Evolutionary conservation across 345 rosid species (phyloP), one percentile per base, ranked within the genome.

Genomic region (Aquilaria yunnanensis): DNA sequence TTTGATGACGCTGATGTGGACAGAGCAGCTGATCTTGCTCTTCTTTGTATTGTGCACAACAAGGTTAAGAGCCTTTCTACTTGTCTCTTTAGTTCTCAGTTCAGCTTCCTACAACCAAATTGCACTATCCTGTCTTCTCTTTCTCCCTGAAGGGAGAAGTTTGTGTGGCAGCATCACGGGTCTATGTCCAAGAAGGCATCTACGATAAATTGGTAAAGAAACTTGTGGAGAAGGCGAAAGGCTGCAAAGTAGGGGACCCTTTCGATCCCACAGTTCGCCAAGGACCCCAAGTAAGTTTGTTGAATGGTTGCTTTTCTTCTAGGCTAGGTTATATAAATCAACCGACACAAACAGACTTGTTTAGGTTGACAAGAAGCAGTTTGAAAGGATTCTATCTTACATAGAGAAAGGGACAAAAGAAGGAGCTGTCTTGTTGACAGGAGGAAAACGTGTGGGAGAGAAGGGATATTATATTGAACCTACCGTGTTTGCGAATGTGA

Each of bases 101-200:
- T 55, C n/a, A 31, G 13, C 12, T 55, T 55, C 37, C 32, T 14
- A 32, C 41, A 37, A 32, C 33, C 59, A 55, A 31, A n/a, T 7
- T 33, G 30, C 5, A 31, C 12, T 31, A 46, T 65, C 63, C 34
- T 32, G 48, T 50, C 3, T 5, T 23, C 3, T 32, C 5, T 57
- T 32, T 37, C 5, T 37, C 5, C 31, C n/a, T 54, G 31, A 16
- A 85, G 98, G 98, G 96, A 61, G 92, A 92, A 60, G 64, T 85
- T 14, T 92, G 96, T 2, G 87, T 78, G 9, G 84, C 96, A 16
- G 68, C 89, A 61, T 89, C 96, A 29, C 91, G 96, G 10, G 84
- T 87, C 10, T 89, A 64, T 69, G 93, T 92, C 10, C 98, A 92
- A 60, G 98, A 87, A 74, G 88, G 85, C 29, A 84, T 92, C 47